phyloP scores from a whole-genome alignment of 2,329 filamentous ascomycete genomes.

The Aspergillus aculeatus region DNA sequence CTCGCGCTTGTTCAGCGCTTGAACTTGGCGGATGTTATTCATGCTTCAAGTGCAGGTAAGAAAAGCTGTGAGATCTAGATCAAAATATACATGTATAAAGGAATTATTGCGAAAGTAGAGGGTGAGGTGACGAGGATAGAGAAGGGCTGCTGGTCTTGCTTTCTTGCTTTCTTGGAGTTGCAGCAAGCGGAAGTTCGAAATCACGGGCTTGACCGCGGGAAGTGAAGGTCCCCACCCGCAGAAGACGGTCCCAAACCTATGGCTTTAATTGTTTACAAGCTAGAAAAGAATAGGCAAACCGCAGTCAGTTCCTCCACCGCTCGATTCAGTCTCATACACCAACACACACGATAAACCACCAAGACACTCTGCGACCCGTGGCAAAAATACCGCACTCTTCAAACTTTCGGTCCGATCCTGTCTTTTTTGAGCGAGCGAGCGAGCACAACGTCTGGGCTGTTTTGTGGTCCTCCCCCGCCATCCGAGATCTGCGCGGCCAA shows the following conservation, averaged over 20 bases:
- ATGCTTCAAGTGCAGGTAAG: constrained; percentile 50
- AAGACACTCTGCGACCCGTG: not conserved
- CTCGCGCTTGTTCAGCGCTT: constrained; percentile 90
- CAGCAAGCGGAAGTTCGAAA: not conserved
- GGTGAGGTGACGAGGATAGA: not conserved
- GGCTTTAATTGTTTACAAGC: constrained; percentile 10
- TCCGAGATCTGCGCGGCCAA: constrained; percentile 2
- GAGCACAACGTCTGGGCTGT: not conserved
- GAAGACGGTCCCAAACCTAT: constrained; percentile 10
- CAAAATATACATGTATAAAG: not conserved
- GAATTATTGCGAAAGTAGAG: not conserved
- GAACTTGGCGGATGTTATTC: constrained; percentile 92
- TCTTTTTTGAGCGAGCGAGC: not conserved
- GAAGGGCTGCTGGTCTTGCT: constrained; percentile 2
- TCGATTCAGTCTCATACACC: not conserved
- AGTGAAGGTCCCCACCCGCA: constrained; percentile 19
- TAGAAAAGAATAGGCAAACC: not conserved
- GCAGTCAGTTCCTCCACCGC: not conserved
- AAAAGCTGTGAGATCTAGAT: too few relatives aligned
- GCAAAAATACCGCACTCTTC: not conserved
- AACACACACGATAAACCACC: not conserved
- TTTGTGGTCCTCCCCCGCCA: not conserved
- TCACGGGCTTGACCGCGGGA: constrained; percentile 20
- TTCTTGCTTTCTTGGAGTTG: too few relatives aligned
- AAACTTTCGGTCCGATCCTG: not conserved